Percentiles rank a stretch among this genome's conserved stretches.
These are phyloP conservation scores for Kazachstania psychrophila DNA, from an alignment of 805 yeast genomes.

Conservation along the genomic window DNA sequence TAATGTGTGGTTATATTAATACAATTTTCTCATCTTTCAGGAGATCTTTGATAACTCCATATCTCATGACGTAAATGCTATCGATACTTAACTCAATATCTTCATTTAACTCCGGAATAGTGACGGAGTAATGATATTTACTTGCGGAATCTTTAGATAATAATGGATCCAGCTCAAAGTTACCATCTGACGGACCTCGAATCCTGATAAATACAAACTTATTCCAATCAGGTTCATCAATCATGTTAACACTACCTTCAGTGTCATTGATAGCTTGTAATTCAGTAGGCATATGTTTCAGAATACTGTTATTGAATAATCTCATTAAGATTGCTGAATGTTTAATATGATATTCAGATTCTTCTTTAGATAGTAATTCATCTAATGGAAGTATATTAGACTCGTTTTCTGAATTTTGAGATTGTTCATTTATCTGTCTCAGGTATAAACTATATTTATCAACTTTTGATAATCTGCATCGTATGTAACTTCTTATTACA, in stretches of 20 bases:
- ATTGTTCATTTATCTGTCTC: slow-evolving; percentile 26
- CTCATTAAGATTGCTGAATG: slow-evolving; percentile 58
- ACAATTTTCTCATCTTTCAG: slow-evolving; percentile 36
- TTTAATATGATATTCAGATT: slow-evolving; percentile 53
- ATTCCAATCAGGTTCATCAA: slow-evolving; percentile 66
- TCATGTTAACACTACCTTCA: slow-evolving; percentile 61
- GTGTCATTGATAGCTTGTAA: slow-evolving; percentile 71
- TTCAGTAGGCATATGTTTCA: slow-evolving; percentile 56
- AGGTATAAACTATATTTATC: slow-evolving; percentile 61
- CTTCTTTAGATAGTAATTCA: slow-evolving; percentile 44
- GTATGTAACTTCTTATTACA: slow-evolving; percentile 66
- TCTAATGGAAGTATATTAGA: slow-evolving; percentile 12
- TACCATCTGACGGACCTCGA: slow-evolving; percentile 12
- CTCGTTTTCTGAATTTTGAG: slow-evolving; percentile 20
- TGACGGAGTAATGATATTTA: slow-evolving; percentile 30
- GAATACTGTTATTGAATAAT: slow-evolving; percentile 58
- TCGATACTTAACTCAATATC: slow-evolving; percentile 48
- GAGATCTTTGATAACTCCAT: slow-evolving; percentile 40
- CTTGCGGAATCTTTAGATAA: slow-evolving; percentile 34
- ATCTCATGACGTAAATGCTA: slow-evolving; percentile 71
- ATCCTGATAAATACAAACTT: slow-evolving; percentile 61
- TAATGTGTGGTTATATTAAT: slow-evolving; percentile 35
- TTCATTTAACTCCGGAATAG: slow-evolving; percentile 39
- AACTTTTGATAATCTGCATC: slow-evolving; percentile 68
- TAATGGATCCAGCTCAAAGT: slow-evolving; percentile 11